Percentiles rank a stretch among this genome's conserved stretches.
Conservation (phyloP, 495 filamentous ascomycete genomes). For the Mycothermus thermophilus region DNA sequence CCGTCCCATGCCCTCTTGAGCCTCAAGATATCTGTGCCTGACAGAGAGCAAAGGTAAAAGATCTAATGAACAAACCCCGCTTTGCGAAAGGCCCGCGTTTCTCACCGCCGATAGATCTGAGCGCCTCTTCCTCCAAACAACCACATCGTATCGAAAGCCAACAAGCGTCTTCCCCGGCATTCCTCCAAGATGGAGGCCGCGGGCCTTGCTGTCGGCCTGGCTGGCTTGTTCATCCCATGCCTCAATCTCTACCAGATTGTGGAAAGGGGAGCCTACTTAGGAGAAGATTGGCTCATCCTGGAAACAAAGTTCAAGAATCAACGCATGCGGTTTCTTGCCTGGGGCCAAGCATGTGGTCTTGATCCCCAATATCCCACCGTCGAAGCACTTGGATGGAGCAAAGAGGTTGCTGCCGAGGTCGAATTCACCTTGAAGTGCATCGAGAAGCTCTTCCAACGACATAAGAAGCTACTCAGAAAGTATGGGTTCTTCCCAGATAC, state of each 20-base stretch:
- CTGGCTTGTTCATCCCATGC: constrained; percentile 2
- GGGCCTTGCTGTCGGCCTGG: not conserved
- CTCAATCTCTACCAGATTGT: constrained; percentile 1
- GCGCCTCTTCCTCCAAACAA: too few species aligned
- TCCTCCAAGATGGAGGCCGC: constrained; percentile 3
- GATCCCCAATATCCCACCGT: not conserved
- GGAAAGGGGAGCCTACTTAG: not conserved
- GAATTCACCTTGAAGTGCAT: not conserved
- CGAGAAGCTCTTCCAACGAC: not conserved
- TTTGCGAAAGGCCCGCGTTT: too few species aligned
- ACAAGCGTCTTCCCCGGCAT: too few species aligned
- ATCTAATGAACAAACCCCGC: too few species aligned
- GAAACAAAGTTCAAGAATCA: constrained; percentile 3
- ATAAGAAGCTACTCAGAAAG: not conserved
- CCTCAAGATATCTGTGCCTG: too few species aligned
- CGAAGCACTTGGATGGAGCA: too few species aligned
- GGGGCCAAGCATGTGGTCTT: constrained; percentile 1
- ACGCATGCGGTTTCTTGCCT: not conserved
- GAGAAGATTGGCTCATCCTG: not conserved
- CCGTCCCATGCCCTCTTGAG: too few species aligned
- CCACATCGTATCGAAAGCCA: too few species aligned
- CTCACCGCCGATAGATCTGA: too few species aligned
- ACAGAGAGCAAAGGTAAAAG: too few species aligned
- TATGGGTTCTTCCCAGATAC: not conserved
- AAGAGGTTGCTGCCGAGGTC: not conserved